Evolutionary conservation across 148 eudicot genomes (phyloP), one percentile per base, ranked within the genome.

Genomic region (Oxyria digyna): DNA sequence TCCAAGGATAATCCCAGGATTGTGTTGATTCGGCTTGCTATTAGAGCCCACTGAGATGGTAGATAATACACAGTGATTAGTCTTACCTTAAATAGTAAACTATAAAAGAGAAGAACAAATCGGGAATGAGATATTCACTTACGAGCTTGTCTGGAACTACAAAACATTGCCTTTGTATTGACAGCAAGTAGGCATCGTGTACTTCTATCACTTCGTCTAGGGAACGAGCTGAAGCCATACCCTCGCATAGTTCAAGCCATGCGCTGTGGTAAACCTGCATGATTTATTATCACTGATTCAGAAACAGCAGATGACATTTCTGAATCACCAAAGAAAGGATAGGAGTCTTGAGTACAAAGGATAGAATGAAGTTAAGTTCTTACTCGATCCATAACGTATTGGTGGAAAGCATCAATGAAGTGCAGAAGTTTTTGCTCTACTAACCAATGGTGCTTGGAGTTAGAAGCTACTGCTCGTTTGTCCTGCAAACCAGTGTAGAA

Each of bases 361-460:
- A 27, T 71, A 62, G 43, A 57, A 71, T 38, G 37, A 21, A 48
- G 69, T 64, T 15, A 37, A 73, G 21, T 40, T 62, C 85, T 85
- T 90, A 94, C 99, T 75, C 96, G 81, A 75, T 94, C 99, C 99
- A 94, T 94, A 73, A 94, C 97, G 72, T 94, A 94, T 78, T 94
- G 97, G 80, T 94, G 98, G 82, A 94, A 94, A 69, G 99, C 99
- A 85, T 94, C 99, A 73, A 94, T 95, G 75, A 94, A 94, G 78
- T 94, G 99, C 69, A 90, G 81, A 48, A 94, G 90, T 77, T 94
- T 94, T 77, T 94, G 99, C 78, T 88, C 96, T 73, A 94, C 87
- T 69, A 94, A 71, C 99, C 96, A 90, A 68, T 83, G 92, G 67
- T 65, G 96, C 81, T 94, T 90, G 67, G 76, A 74, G 67, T 76